phyloP scores from a whole-genome alignment of 352 stramenopile species.

The Pythium aristosporum region DNA sequence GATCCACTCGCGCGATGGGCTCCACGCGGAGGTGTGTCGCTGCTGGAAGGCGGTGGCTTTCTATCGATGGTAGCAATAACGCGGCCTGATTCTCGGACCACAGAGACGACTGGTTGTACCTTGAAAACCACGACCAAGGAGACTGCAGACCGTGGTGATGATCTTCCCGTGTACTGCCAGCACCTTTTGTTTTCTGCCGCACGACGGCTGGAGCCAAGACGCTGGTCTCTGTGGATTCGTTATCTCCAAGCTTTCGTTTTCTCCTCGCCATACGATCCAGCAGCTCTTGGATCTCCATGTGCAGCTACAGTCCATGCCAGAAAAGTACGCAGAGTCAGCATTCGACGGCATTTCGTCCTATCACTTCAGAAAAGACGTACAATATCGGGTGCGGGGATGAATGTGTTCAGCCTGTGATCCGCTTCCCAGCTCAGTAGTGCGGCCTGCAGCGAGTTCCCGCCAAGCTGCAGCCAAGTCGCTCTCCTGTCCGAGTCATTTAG shows the following conservation, averaged over 20 bases:
- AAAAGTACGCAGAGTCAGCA: background rate
- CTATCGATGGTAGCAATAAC: too few species aligned
- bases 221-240: background rate
- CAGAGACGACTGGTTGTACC: conserved; percentile 8
- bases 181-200: background rate
- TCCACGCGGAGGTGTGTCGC: conserved; percentile 15
- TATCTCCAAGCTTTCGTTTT: background rate
- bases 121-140: conserved; percentile 8
- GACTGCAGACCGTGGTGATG: background rate
- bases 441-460: conserved; percentile 55
- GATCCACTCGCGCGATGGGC: conserved; percentile 33
- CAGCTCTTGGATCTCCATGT: conserved; percentile 5
- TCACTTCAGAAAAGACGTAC: conserved; percentile 18
- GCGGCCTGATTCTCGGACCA: background rate
- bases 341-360: background rate
- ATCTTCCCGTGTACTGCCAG: background rate
- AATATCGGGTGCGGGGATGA: conserved; percentile 25
- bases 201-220: background rate
- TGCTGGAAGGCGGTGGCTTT: background rate
- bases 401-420: conserved; percentile 18
- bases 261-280: background rate
- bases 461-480: conserved; percentile 36
- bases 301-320: background rate
- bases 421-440: conserved; percentile 49
- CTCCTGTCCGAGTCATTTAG: background rate